Evolutionary conservation across 2,329 filamentous ascomycete species (phyloP).

Genomic region (Colletotrichum sp.): DNA sequence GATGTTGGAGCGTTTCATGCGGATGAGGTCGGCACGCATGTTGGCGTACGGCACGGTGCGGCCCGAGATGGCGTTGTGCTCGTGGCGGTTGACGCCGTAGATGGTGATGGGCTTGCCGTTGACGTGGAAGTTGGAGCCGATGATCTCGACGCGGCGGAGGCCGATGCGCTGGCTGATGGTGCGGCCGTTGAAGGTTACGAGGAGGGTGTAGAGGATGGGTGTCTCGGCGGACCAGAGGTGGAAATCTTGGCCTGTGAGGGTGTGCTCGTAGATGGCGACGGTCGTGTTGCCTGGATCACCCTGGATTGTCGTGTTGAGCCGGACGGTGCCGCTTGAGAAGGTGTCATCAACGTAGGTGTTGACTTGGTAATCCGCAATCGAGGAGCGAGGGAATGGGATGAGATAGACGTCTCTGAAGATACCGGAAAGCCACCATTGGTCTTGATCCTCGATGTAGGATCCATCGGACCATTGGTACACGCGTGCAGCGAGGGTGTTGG

Average conservation of each 20-base stretch:
- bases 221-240: slow-evolving; percentile 73
- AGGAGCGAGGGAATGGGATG: slow-evolving; percentile 60
- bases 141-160: slow-evolving; percentile 67
- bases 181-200: slow-evolving; percentile 38
- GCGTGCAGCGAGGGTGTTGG: slow-evolving; percentile 66
- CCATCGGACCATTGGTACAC: slow-evolving; percentile 78
- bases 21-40: slow-evolving; percentile 63
- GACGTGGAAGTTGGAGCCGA: slow-evolving; percentile 64
- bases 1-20: slow-evolving; percentile 73
- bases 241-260: slow-evolving; percentile 51
- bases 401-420: slow-evolving; percentile 75
- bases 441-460: slow-evolving; percentile 73
- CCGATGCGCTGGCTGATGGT: slow-evolving; percentile 63
- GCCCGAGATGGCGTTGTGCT: slow-evolving; percentile 68
- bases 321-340: slow-evolving; percentile 57
- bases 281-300: slow-evolving; percentile 22
- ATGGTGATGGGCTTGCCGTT: slow-evolving; percentile 71
- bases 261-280: slow-evolving; percentile 32
- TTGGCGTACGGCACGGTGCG: slow-evolving; percentile 65
- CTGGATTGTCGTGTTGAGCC: slow-evolving; percentile 47
- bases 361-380: slow-evolving; percentile 62
- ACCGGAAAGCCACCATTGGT: slow-evolving; percentile 71
- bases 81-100: slow-evolving; percentile 74
- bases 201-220: slow-evolving; percentile 63
- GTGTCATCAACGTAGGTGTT: slow-evolving; percentile 59